Base-by-base conservation (phyloP, 306 rosid species). In the Corylus americana region DNA sequence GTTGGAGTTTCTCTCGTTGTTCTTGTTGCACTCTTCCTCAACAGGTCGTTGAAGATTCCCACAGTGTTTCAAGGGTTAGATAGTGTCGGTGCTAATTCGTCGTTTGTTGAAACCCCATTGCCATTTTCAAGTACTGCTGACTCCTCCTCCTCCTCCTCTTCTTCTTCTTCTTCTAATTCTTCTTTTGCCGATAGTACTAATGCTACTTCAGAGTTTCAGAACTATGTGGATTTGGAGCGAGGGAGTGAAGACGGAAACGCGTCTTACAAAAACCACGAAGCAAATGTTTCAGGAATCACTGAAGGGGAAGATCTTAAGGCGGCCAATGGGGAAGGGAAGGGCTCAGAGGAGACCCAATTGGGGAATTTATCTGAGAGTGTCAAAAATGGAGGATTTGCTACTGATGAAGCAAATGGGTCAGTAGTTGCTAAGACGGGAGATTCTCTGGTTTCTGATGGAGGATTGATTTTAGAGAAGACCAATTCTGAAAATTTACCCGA, bases 1-100 rank as follows among this genome's bases (percentile, higher is more conserved):
- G 55, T 90, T 77, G 87, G 81, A 48, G 82, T 82, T 80, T 90
- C 94, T 69, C 70, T 96, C 25, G 7, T 87, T 77, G 49, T 91
- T 59, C 72, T 90, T 29, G 77, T 83, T 22, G 44, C 89, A 13
- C 73, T 89, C 31, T 85, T 83, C 3, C 84, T 93, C 17, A 81
- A 77, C 55, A 70, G 54, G 29, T 89, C 90, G 4, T 62, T 85
- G 31, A 64, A 44, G 20, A 74, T 59, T 70, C 85, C 92, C 54
- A 64, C 78, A n/a, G 81, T 86, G 79, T 82, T 86, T n/a, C 91
- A 80, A 63, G 73, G 89, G 54, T 85, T 86, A 13, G 35, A 71
- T 74, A 64, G 51, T 47, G 57, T 59, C 55, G 25, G 59, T 69
- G 55, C 67, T 1, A 81, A 87, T 67, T 81, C 89, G 12, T 84